Conservation (phyloP, 176 grass and related monocot genomes). For the Rhynchospora pubera region DNA sequence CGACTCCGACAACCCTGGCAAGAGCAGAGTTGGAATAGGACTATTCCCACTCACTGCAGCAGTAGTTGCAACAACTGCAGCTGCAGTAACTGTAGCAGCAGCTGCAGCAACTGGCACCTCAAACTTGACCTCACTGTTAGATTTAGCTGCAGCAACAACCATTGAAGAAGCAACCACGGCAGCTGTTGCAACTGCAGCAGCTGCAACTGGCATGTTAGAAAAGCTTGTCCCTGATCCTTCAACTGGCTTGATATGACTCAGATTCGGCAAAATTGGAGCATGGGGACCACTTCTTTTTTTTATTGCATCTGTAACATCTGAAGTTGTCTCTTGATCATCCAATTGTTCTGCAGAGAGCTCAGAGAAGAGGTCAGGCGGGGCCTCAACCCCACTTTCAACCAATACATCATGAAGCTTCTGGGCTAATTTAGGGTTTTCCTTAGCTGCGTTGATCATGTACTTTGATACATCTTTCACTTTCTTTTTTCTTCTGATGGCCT, state of each 20-base stretch:
- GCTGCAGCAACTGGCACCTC: conserved; percentile 75
- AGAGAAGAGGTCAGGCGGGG: conserved; percentile 85
- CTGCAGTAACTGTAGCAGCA: conserved; percentile 84
- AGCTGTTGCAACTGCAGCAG: conserved; percentile 94
- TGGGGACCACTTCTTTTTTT: conserved; percentile 47
- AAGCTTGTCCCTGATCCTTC: conserved; percentile 40
- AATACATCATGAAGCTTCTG: conserved; percentile 92
- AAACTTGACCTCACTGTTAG: conserved; percentile 64
- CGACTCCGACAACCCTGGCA: conserved; percentile 33
- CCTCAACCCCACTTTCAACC: conserved; percentile 89
- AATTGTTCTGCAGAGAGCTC: conserved; percentile 67
- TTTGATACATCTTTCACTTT: conserved; percentile 98
- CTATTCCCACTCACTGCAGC: conserved; percentile 58
- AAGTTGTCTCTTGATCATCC: conserved; percentile 33
- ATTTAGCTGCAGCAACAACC: conserved; percentile 89
- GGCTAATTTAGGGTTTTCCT: conserved; percentile 89
- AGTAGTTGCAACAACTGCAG: conserved; percentile 83
- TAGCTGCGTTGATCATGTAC: conserved; percentile 99
- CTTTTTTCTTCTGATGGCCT: conserved; percentile 57
- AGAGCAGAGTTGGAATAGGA: conserved; percentile 44
- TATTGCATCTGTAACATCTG: conserved; percentile 29
- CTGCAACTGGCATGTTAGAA: conserved; percentile 69
- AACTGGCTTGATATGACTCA: conserved; percentile 44
- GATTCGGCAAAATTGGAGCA: conserved; percentile 47
- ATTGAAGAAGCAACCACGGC: conserved; percentile 94